These are phyloP conservation scores for Coemansia sp. DNA, from an alignment of 192 early-diverging fungal genomes.

Conservation along the genomic window DNA sequence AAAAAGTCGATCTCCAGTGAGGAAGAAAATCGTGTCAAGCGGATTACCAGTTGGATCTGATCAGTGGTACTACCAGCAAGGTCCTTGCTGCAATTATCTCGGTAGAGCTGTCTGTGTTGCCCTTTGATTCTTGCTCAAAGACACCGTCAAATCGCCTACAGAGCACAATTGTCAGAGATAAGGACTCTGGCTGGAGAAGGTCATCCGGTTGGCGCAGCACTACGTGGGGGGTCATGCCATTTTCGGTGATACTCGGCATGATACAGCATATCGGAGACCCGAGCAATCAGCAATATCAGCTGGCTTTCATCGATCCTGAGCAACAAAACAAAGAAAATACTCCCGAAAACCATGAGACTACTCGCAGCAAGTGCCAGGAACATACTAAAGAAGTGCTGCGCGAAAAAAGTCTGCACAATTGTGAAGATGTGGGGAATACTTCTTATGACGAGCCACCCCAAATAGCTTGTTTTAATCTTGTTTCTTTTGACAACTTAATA, in stretches of 20 bases:
- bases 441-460: background rate
- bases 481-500: background rate
- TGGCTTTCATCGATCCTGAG: slow-evolving; percentile 70
- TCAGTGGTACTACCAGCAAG: background rate
- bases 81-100: slow-evolving; percentile 76
- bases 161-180: slow-evolving; percentile 63
- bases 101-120: slow-evolving; percentile 65
- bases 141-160: slow-evolving; percentile 23
- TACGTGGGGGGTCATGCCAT: slow-evolving; percentile 76
- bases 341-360: slow-evolving; percentile 69
- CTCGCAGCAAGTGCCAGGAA: slow-evolving; percentile 66
- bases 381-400: slow-evolving; percentile 66
- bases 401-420: slow-evolving; percentile 55
- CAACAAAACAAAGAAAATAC: slow-evolving; percentile 65
- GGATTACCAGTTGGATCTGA: background rate
- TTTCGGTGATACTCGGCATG: slow-evolving; percentile 66
- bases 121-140: slow-evolving; percentile 2
- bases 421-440: slow-evolving; percentile 9
- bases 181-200: slow-evolving; percentile 74
- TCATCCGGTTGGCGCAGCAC: slow-evolving; percentile 72
- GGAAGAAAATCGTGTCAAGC: background rate
- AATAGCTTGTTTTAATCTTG: background rate
- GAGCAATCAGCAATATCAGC: slow-evolving; percentile 57
- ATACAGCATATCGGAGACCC: slow-evolving; percentile 67
- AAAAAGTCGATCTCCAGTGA: background rate